These are phyloP conservation scores for Nepenthes alata DNA, from an alignment of 179 eudicot species.

Conservation along the genomic window DNA sequence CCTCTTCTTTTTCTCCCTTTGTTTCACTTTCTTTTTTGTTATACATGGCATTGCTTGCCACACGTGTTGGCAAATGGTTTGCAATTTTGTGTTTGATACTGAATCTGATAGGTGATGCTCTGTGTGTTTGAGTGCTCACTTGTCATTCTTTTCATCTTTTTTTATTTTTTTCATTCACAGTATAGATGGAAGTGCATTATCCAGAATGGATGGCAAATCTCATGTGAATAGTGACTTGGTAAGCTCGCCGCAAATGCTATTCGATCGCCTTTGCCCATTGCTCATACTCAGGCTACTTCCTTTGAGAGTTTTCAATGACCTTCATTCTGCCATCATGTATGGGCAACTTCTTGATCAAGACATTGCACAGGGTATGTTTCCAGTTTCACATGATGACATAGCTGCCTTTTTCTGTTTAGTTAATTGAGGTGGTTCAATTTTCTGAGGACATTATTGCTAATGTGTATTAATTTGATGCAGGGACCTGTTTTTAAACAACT, in stretches of 20 bases:
- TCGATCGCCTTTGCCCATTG: slow-evolving; percentile 55
- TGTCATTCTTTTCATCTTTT: background rate
- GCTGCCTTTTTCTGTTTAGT: background rate
- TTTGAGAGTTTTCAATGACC: slow-evolving; percentile 52
- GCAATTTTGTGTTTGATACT: no score
- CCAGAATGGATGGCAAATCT: slow-evolving; percentile 12
- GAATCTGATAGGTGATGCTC: no score
- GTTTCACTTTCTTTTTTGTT: no score
- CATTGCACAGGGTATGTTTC: slow-evolving; percentile 16
- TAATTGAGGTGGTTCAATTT: background rate
- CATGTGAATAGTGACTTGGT: slow-evolving; percentile 13
- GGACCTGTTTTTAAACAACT: no score
- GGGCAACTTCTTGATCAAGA: slow-evolving; percentile 21
- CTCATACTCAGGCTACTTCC: slow-evolving; percentile 71
- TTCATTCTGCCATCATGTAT: slow-evolving; percentile 41
- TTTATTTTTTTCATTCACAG: slow-evolving; percentile 9
- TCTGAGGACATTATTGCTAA: background rate
- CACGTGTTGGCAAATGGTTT: no score
- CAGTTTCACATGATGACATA: background rate
- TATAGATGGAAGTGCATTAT: slow-evolving; percentile 11
- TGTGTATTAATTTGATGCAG: no score
- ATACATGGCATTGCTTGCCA: no score
- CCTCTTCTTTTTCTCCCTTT: no score
- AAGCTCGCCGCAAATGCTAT: slow-evolving; percentile 28
- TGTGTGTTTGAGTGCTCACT: slow-evolving; percentile 1